Evolutionary conservation across 352 stramenopile genomes (phyloP), one percentile per base, ranked within the genome.

Genomic region (Phytophthora cajani): DNA sequence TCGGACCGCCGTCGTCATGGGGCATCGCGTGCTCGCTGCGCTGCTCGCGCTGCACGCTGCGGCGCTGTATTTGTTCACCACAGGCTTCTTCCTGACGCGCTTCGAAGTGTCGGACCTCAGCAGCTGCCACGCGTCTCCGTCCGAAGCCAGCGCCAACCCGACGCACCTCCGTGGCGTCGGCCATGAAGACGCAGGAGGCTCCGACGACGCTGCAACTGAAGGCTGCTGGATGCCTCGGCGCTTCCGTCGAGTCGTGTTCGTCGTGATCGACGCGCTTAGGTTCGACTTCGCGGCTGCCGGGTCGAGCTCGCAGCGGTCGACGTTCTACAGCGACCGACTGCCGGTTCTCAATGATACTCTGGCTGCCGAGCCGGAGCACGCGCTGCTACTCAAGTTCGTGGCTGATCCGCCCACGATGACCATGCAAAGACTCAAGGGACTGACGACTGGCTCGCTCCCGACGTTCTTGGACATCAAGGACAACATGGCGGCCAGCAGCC

Each of bases 361-460:
- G 33, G 47, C 64, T 52, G 58, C 62, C 9, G 67, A 85, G 44
- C 86, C 88, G 40, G 60, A 72, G 5, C 71, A 95, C 53, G 86
- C 87, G 8, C 69, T 95, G 58, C 77, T 99, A 46, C 85, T 97
- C 53, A 91, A 97, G 66, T 99, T 99, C 65, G 90, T 98, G 17
- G 97, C 97, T 0, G 98, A 99, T 75, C 95, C 97, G 58, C 98
- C 98, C 9, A 99, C 98, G n/a, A 98, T 99, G 59, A 99, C 98
- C 4, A 98, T 99, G 92, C 97, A 99, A 77, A 85, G 98, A 5
- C 85, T 99, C 8, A 99, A 99, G 75, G 97, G 95, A 1, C 78
- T 99, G 33, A 99, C 97, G 33, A 99, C 97, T 1, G 98, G 98
- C 38, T 96, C 89, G n/a, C 77, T 99, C 25, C 98, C 98, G 19